A percentile compares a stretch with the other conserved stretches of the same genome.
phyloP scores from a whole-genome alignment of 371 early-diverging fungal species.

The Thermomucor indicae-seudaticae region DNA sequence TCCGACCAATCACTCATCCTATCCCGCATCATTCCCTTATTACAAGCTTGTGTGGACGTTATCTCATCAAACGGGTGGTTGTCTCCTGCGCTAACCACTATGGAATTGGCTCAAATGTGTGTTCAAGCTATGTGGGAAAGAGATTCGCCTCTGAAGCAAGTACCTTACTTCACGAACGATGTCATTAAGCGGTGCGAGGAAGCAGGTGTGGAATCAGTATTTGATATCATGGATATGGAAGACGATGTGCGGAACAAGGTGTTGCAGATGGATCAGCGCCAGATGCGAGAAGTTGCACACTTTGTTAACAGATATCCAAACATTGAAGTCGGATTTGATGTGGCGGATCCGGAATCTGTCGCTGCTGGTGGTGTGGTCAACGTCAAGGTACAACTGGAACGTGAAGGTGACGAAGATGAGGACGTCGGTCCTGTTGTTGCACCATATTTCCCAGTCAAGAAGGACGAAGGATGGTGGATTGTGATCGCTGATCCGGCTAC shows the following conservation, averaged over 20 bases:
- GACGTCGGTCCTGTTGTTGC: conserved; percentile 77
- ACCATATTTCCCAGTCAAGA: conserved; percentile 87
- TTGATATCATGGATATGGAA: conserved; percentile 91
- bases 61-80: conserved; percentile 91
- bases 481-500: conserved; percentile 80
- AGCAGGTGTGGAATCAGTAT: conserved; percentile 77
- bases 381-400: conserved; percentile 69
- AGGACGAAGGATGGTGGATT: conserved; percentile 97
- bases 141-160: conserved; percentile 87
- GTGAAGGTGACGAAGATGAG: conserved; percentile 69
- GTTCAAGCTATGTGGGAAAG: conserved; percentile 97
- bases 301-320: conserved; percentile 94
- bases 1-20: conserved; percentile 81
- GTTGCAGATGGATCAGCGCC: conserved; percentile 55
- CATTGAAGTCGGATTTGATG: conserved; percentile 75
- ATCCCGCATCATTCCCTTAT: conserved; percentile 68
- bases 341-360: conserved; percentile 61
- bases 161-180: conserved; percentile 79
- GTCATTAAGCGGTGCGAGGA: conserved; percentile 67
- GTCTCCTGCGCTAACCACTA: conserved; percentile 82
- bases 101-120: conserved; percentile 96
- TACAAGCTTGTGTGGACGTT: conserved; percentile 96
- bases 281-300: conserved; percentile 80
- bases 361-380: conserved; percentile 58
- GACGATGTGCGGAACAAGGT: conserved; percentile 78